Evolutionary conservation across 805 yeast species (phyloP).

Genomic region (Spathaspora passalidarum): DNA sequence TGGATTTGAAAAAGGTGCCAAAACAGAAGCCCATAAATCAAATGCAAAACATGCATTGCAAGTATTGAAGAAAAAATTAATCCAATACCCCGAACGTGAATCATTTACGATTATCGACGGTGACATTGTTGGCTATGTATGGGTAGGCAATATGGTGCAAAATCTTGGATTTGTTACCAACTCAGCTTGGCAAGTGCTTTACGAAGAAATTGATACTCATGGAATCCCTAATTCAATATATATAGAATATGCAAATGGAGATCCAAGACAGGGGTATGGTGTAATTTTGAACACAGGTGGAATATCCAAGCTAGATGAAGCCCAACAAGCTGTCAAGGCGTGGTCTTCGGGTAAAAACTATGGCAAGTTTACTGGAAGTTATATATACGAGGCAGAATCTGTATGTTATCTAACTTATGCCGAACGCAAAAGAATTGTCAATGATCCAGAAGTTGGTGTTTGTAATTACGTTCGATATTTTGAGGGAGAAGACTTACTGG

Average conservation of each 20-base stretch:
- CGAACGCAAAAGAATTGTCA: slow-evolving; percentile 7
- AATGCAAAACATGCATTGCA: slow-evolving; percentile 8
- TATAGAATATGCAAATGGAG: slow-evolving; percentile 12
- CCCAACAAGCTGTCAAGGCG: slow-evolving; percentile 11
- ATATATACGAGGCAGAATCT: slow-evolving; percentile 2
- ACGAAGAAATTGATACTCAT: slow-evolving; percentile 9
- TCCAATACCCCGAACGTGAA: slow-evolving; percentile 7
- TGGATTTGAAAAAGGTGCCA: slow-evolving; percentile 10
- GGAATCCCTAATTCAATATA: slow-evolving; percentile 11
- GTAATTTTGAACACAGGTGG: slow-evolving; percentile 11
- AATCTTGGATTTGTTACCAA: slow-evolving; percentile 10
- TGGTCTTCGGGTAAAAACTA: slow-evolving; percentile 12
- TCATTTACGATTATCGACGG: slow-evolving; percentile 6
- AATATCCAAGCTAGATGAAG: slow-evolving; percentile 3
- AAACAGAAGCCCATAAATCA: slow-evolving; percentile 8
- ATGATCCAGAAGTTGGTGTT: slow-evolving; percentile 10
- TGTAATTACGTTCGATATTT: slow-evolving; percentile 7
- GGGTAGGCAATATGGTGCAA: slow-evolving; percentile 15
- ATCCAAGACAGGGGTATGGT: slow-evolving; percentile 13
- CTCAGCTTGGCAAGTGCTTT: slow-evolving; percentile 1
- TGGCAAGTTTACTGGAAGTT: slow-evolving; percentile 9
- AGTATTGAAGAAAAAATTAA: slow-evolving; percentile 8
- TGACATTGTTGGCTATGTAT: slow-evolving; percentile 12
- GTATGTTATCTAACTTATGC: slow-evolving; percentile 7
- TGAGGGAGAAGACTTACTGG: neutral